A percentile compares a stretch with the other conserved stretches of the same genome.
phyloP scores from a whole-genome alignment of 768 basidiomycete species.

The Tulasnella sp. region DNA sequence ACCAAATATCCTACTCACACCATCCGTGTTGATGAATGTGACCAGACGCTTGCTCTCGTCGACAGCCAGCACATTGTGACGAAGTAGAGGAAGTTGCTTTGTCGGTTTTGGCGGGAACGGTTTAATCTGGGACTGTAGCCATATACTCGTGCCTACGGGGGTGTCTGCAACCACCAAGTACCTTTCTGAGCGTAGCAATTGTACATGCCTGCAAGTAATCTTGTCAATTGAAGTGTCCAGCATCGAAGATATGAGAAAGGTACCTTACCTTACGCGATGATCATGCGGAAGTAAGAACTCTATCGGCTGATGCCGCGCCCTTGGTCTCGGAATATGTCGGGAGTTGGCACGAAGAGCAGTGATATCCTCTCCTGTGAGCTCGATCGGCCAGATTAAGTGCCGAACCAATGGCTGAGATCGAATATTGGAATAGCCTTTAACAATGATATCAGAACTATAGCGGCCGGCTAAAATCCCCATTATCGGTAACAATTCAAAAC shows the following conservation, averaged over 20 bases:
- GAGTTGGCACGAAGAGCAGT: background rate
- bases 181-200: too few relatives aligned
- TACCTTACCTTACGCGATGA: conserved; percentile 29
- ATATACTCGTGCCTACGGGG: conserved; percentile 19
- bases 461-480: too few relatives aligned
- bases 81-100: conserved; percentile 31
- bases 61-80: conserved; percentile 39
- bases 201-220: too few relatives aligned
- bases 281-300: conserved; percentile 30
- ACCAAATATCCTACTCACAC: too few relatives aligned
- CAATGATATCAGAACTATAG: background rate
- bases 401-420: conserved; percentile 19
- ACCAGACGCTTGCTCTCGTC: conserved; percentile 44
- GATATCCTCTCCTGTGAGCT: conserved; percentile 30
- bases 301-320: background rate
- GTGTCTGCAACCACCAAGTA: conserved; percentile 34
- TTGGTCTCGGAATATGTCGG: background rate
- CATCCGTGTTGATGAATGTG: conserved; percentile 19
- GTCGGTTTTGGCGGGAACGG: conserved; percentile 26
- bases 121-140: too few relatives aligned
- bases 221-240: too few relatives aligned
- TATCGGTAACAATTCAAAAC: too few relatives aligned
- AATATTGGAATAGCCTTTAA: background rate
- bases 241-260: too few relatives aligned
- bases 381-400: conserved; percentile 29